Base-by-base conservation (phyloP, 2,329 filamentous ascomycete species). In the Westerdykella ornata region DNA sequence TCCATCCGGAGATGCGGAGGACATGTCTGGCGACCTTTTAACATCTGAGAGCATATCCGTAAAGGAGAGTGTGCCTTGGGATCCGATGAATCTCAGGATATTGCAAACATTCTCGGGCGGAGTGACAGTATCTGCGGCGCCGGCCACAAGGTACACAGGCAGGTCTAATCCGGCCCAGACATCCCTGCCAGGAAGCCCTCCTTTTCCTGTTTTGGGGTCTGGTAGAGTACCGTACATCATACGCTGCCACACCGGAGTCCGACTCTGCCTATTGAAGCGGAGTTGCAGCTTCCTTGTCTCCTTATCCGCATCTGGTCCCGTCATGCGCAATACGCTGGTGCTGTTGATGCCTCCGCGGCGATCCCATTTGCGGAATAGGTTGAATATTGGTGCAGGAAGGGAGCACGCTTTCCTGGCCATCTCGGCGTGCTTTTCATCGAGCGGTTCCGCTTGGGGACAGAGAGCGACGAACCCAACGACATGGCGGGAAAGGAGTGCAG, bases 201-300 rank as follows among this genome's bases (percentile, higher is more conserved):
- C 80, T 7, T 62, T 59, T 1, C 75, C 77, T 6, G 72, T 59
- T 3, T 72, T 62, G 43, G 82, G 83, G 0, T 63, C 67, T 0
- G 86, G 83, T 17, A 92, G 71, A 38, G 75, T 73, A 0, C 88
- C 87, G 63, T 75, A 80, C 1, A 82, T 81, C 80, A 94, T 88
- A 30, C 88, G 80, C 50, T 85, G 79, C 76, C 86, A 95, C 0
- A 92, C 85, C 0, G 83, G 75, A 0, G 88, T 92, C 49, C 76
- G 80, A 48, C 87, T 95, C 61, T 95, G 88, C 44, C 77, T 75
- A 61, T 97, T 97, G 68, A 82, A 90, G 3, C 76, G 76, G 42
- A 83, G 65, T 61, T 90, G 86, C 28, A 88, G 71, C 42, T 74
- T 72, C 55, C 79, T 81, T 1, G 82, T 76, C 52, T 85, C 78